phyloP scores from a whole-genome alignment of 805 yeast species.

The Metschnikowia lochheadii region DNA sequence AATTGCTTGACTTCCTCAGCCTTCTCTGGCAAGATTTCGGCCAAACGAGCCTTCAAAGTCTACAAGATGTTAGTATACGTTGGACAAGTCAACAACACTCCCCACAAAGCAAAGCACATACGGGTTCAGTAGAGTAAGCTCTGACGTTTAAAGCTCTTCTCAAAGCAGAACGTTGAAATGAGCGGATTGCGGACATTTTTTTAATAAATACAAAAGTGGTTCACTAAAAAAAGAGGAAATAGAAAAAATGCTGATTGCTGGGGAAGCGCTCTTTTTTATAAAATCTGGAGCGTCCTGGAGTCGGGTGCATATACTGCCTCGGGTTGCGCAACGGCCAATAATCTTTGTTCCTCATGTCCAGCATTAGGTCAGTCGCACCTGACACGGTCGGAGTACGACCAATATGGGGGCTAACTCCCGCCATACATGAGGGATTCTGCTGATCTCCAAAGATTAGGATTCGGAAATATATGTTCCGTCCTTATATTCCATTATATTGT shows the following conservation, averaged over 20 bases:
- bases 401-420: background rate
- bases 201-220: conserved; percentile 8
- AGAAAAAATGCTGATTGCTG: conserved; percentile 7
- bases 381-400: background rate
- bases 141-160: conserved; percentile 19
- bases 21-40: conserved; percentile 85
- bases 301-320: conserved; percentile 14
- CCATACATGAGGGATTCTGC: background rate
- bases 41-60: conserved; percentile 92
- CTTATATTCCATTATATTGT: background rate
- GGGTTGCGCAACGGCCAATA: conserved; percentile 9
- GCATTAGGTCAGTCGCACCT: conserved; percentile 2
- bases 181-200: conserved; percentile 34
- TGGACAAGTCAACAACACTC: background rate
- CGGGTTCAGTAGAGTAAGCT: conserved; percentile 22
- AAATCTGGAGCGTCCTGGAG: conserved; percentile 2
- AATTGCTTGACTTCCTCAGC: conserved; percentile 87
- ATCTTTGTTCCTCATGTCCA: conserved; percentile 4
- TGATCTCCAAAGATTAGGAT: background rate
- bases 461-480: background rate
- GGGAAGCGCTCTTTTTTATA: conserved; percentile 12
- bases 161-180: conserved; percentile 33
- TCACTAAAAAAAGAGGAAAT: conserved; percentile 10
- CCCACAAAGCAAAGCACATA: conserved; percentile 16
- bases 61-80: conserved; percentile 24